Evolutionary conservation across 768 basidiomycete species (phyloP), one percentile per base, ranked within the genome.

Genomic region (Boletus coccyginus): DNA sequence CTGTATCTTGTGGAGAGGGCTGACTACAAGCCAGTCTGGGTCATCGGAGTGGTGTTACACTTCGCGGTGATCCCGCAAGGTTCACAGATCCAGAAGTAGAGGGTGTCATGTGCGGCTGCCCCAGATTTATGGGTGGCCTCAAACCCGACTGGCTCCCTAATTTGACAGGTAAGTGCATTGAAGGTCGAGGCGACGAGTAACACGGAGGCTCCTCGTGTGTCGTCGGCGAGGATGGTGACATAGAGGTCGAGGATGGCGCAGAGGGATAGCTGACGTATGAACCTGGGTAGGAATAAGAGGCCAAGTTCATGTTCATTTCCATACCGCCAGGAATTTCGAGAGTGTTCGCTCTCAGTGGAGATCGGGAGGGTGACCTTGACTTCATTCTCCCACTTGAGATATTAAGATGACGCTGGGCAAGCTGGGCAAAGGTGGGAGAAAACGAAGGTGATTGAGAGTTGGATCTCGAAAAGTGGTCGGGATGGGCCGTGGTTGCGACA

Each of bases 231-330:
- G 81, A 82, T 41, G 78, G 74, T 9, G 83, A 83, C 13, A 78
- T 63, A 14, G 82, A 81, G 2, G 78, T 76, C 33, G 83, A 86
- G 11, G 86, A 84, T 32, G 81, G 78, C 7, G 81, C 75, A 17
- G 87, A 84, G 5, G 83, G 84, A 52, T 76, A 81, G 35, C 78
- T 80, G 16, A 75, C 74, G 6, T 79, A 82, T 13, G 77, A 71
- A 13, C 66, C 59, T 3, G 70, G 53, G 50, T 58, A 60, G 19
- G 57, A 31, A 52, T 50, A 62, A 40, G 55, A 55, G 0, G 45
- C 52, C 43, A 59, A 13, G 41, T 53, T 56, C 46, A 52, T 13
- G 44, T 51, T 53, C 62, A 52, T 56, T 43, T 56, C 55, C 56
- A 62, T 38, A 13, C 54, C 41, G 31, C 58, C 65, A 32, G 60